Evolutionary conservation across 371 early-diverging fungal genomes (phyloP).

Genomic region (Lichtheimia ramosa): DNA sequence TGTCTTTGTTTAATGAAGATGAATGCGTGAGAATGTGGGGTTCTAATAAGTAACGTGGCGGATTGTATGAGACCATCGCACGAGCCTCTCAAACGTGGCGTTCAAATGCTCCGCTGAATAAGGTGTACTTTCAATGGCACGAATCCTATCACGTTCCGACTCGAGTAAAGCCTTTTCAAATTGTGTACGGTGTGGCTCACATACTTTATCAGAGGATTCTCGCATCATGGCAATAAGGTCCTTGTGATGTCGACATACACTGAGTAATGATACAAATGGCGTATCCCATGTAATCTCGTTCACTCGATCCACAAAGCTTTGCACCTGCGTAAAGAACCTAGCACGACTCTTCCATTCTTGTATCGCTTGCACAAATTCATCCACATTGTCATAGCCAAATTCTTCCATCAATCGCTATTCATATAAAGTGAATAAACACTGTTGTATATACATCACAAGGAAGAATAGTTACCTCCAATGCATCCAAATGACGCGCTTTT

Average conservation of each 20-base stretch:
- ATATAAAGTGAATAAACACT: too few species aligned
- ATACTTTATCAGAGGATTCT: conserved; percentile 8
- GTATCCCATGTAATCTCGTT: conserved; percentile 15
- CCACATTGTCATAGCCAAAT: background rate
- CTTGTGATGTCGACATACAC: conserved; percentile 12
- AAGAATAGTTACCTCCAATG: background rate
- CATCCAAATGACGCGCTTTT: background rate
- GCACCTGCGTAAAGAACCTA: conserved; percentile 7
- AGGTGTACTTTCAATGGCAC: conserved; percentile 2
- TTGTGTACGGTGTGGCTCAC: conserved; percentile 9
- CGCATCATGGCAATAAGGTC: background rate
- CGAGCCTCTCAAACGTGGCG: conserved; percentile 16
- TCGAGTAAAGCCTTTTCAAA: conserved; percentile 15
- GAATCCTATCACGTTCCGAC: conserved; percentile 9
- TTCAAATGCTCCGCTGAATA: conserved; percentile 17
- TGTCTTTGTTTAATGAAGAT: too few species aligned
- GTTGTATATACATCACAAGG: background rate
- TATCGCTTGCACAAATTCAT: background rate
- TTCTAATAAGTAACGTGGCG: conserved; percentile 6
- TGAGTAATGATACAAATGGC: conserved; percentile 6
- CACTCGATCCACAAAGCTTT: conserved; percentile 10
- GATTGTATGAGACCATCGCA: conserved; percentile 15
- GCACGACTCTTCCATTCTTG: conserved; percentile 13
- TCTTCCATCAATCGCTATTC: background rate
- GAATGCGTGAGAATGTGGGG: background rate